phyloP scores from a whole-genome alignment of 2,329 filamentous ascomycete genomes.

The Dactylellina drechsleri region DNA sequence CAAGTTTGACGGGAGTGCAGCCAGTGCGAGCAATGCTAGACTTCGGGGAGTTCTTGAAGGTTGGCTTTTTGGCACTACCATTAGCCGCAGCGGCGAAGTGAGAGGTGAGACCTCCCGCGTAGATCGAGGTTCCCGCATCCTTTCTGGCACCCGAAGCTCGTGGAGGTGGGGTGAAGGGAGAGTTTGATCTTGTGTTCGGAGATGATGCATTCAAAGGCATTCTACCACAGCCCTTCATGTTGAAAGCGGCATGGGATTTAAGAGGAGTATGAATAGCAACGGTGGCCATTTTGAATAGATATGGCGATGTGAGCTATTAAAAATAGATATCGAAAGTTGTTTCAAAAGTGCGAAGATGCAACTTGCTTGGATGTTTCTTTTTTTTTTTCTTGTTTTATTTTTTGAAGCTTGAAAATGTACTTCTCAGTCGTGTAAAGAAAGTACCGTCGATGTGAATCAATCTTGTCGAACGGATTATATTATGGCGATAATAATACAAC shows the following conservation, averaged over 20 bases:
- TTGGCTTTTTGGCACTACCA: conserved; percentile 67
- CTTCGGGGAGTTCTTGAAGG: conserved; percentile 75
- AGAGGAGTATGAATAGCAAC: conserved; percentile 85
- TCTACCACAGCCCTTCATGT: conserved; percentile 88
- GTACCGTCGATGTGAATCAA: conserved; percentile 42
- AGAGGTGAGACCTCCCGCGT: conserved; percentile 62
- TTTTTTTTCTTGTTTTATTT: background rate
- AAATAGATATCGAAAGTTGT: conserved; percentile 20
- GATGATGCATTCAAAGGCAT: conserved; percentile 89
- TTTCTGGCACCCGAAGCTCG: conserved; percentile 61
- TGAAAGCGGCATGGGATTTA: conserved; percentile 95
- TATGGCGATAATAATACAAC: conserved; percentile 55
- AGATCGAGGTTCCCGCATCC: conserved; percentile 73
- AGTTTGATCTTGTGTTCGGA: conserved; percentile 72
- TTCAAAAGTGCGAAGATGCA: conserved; percentile 24
- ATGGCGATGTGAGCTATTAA: conserved; percentile 58
- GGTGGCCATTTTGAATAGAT: conserved; percentile 77
- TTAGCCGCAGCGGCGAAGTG: conserved; percentile 62
- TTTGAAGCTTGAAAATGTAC: conserved; percentile 11
- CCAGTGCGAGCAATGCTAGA: conserved; percentile 86
- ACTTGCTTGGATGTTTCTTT: background rate
- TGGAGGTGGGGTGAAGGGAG: conserved; percentile 77
- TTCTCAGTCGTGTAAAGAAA: conserved; percentile 45
- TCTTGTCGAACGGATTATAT: conserved; percentile 55
- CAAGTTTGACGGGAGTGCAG: conserved; percentile 80